Evolutionary conservation across 2,329 filamentous ascomycete genomes (phyloP).

Genomic region (Hypoxylon sp.): DNA sequence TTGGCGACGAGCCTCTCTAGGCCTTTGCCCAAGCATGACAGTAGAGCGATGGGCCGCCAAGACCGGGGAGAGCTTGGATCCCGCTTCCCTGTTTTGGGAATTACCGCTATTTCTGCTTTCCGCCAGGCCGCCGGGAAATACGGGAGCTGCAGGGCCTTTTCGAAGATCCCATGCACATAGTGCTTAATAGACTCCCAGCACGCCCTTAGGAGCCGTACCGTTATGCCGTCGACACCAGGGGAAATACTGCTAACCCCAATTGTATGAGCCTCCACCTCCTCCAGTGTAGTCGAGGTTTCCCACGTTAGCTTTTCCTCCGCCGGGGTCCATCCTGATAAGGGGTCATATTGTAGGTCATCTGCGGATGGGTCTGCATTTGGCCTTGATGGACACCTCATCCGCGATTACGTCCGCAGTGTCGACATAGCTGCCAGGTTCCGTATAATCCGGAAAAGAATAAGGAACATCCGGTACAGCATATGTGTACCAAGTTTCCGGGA

Average conservation of each 20-base stretch:
- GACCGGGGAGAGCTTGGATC: neutral
- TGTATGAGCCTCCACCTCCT: slow-evolving; percentile 7
- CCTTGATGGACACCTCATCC: slow-evolving; percentile 2
- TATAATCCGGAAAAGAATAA: neutral
- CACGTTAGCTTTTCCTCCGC: neutral
- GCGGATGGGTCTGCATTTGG: neutral
- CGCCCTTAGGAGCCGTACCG: slow-evolving; percentile 1
- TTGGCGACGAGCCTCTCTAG: neutral
- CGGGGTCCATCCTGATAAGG: neutral
- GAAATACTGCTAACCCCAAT: neutral
- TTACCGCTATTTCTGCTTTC: slow-evolving; percentile 52
- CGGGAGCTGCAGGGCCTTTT: neutral
- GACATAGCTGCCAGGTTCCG: neutral
- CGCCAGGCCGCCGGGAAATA: slow-evolving; percentile 46
- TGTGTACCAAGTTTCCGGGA: neutral
- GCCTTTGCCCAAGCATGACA: slow-evolving; percentile 49
- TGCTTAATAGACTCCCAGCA: neutral
- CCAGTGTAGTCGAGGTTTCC: neutral
- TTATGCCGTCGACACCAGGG: slow-evolving; percentile 3
- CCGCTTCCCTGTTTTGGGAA: slow-evolving; percentile 57
- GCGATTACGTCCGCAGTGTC: neutral
- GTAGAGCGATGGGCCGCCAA: slow-evolving; percentile 19
- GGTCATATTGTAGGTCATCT: neutral
- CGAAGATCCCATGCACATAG: neutral
- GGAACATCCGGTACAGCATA: neutral